Percentiles rank a stretch among this genome's conserved stretches.
phyloP scores from a whole-genome alignment of 179 eudicot species.

The Gypsophila paniculata region DNA sequence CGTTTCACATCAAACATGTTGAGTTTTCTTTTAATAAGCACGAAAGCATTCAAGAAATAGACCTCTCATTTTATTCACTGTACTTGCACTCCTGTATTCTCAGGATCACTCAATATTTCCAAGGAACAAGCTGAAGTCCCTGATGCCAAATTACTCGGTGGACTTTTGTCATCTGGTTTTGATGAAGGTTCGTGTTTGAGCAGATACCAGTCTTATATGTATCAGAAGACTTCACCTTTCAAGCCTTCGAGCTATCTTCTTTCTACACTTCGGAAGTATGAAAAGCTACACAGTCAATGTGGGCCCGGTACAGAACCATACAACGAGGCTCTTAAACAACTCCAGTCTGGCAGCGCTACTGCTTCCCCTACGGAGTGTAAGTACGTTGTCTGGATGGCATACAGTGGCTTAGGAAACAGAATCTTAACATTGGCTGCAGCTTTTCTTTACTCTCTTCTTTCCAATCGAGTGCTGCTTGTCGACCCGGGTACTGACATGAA shows the following conservation, averaged over 20 bases:
- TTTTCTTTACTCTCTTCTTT: constrained; percentile 80
- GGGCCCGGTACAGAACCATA: constrained; percentile 71
- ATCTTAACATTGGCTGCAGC: constrained; percentile 73
- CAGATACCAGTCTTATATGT: constrained; percentile 58
- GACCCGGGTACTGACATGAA: constrained; percentile 70
- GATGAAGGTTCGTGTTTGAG: constrained; percentile 62
- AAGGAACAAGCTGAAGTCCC: constrained; percentile 25
- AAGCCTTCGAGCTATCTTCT: constrained; percentile 65
- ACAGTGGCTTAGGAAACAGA: constrained; percentile 83
- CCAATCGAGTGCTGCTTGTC: constrained; percentile 71
- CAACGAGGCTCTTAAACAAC: constrained; percentile 48
- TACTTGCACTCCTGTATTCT: not conserved
- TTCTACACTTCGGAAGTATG: constrained; percentile 71
- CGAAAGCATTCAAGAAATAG: constrained; percentile 5
- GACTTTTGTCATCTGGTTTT: constrained; percentile 54
- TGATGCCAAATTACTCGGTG: constrained; percentile 49
- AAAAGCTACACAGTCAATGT: constrained; percentile 75
- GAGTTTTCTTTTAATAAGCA: not conserved
- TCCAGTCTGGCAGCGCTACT: constrained; percentile 42
- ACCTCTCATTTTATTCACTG: not conserved
- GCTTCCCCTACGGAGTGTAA: constrained; percentile 56
- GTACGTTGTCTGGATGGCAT: constrained; percentile 79
- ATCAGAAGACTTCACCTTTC: constrained; percentile 45
- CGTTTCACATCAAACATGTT: not conserved
- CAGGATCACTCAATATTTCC: constrained; percentile 35